Evolutionary conservation across 495 filamentous ascomycete genomes (phyloP), one percentile per base, ranked within the genome.

Genomic region (Penicillium herquei): DNA sequence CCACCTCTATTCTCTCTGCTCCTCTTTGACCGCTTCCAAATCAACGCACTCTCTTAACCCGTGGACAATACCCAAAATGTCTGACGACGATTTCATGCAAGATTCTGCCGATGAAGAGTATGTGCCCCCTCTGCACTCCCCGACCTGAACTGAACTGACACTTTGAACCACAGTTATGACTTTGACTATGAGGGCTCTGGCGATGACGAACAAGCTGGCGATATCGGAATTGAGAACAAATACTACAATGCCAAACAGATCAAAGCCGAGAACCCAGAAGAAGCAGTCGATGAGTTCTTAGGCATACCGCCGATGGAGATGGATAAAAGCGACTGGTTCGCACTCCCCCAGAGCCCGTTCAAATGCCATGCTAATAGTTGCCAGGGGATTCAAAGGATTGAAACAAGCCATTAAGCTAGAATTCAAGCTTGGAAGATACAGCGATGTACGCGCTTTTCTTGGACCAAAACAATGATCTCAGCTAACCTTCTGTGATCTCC

Each of bases 161-260:
- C 42, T 45, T 31, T 21, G 30, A 7, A 17, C n/a, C 16, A 16
- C 59, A 91, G 89, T 46, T 97, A 96, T 70, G 94, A 97, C 72
- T 98, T 97, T 67, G 94, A 98, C 58, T 97, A 97, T 72, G 89
- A 93, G 66, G 90, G 92, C 61, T 87, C 89, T 55, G 92, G 95
- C 57, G 94, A 92, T 14, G 90, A 92, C 16, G 90, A 96, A 42
- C 87, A 96, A 43, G 83, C 79, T 37, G 90, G 87, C 17, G 89
- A 96, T 70, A 87, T 97, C 61, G 92, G 93, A 54, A 92, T 98
- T 66, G 95, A 98, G 70, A 98, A 98, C 78, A 96, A 96, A 76
- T 98, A 98, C 77, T 98, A 98, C 81, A 98, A 96, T 76, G 94
- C 94, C 26, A 98, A 98, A 76, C 92, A 96, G 72, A 87, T 95